Conservation (phyloP, 768 basidiomycete species). For the Tulasnella sp. region DNA sequence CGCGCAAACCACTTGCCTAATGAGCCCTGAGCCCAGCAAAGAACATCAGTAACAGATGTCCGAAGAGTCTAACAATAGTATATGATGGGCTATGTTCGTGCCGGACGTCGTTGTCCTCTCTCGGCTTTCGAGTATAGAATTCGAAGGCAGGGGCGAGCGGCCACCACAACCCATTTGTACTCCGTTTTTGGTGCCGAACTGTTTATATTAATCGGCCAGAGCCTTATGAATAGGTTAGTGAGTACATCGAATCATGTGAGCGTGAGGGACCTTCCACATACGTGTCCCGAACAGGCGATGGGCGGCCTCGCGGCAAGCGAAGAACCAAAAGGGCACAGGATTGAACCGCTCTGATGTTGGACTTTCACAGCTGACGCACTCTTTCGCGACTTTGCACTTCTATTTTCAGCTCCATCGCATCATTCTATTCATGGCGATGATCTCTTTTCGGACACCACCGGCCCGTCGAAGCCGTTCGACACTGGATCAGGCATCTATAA, state of each 20-base stretch:
- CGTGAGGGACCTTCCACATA: not conserved
- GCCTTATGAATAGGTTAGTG: too few species aligned
- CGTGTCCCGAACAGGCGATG: not conserved
- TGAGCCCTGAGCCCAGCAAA: not conserved
- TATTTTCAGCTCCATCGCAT: not conserved
- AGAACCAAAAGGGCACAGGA: not conserved
- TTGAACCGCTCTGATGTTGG: not conserved
- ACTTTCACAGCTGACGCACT: not conserved
- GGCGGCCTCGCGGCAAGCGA: not conserved
- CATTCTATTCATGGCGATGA: not conserved
- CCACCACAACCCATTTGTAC: too few species aligned
- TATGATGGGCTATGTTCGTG: too few species aligned
- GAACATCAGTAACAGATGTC: not conserved
- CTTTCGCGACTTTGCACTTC: not conserved
- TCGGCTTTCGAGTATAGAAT: too few species aligned
- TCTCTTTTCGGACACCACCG: not conserved
- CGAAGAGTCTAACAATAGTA: not conserved
- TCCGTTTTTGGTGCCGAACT: too few species aligned
- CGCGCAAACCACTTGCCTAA: not conserved
- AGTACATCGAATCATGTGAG: too few species aligned
- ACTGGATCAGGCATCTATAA: not conserved
- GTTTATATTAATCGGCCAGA: too few species aligned
- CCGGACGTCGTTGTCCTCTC: too few species aligned
- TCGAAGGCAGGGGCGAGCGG: too few species aligned
- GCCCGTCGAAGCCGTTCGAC: not conserved